Base-by-base conservation (phyloP, 2,329 filamentous ascomycete genomes). In the Aspergillus sp. region DNA sequence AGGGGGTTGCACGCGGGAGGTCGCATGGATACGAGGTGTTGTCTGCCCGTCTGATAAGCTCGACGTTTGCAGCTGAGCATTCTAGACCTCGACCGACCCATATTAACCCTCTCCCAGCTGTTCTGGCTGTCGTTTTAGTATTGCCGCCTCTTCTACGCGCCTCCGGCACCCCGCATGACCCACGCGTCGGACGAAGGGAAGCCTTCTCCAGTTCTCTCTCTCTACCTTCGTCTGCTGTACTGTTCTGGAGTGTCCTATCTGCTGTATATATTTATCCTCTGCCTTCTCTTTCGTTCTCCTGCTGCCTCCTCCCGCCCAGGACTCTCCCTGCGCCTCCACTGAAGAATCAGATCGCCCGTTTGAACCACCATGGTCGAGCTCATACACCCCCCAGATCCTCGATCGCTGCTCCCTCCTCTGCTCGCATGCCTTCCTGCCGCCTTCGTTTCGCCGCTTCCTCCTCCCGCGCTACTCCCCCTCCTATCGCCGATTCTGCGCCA, bases 401-500 rank as follows among this genome's bases (percentile, higher is more conserved):
- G 69, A 41, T 61, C 67, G 25, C 61, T 80, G 10, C 67, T 80
- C 13, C 75, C 73, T 37, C 75, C 76, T 22, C 61, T 80, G 5
- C 69, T 80, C 30, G 76, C 76, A 27, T 80, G 74, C 53, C 64
- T 80, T 3, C 72, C 75, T 5, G 72, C 72, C 13, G 72, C 75
- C 11, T 76, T 71, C 49, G 67, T 70, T 32, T 74, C 76, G 22
- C 67, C 68, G 33, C 65, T 66, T 39, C 73, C 75, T 20, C 75
- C 76, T 3, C 74, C 75, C 30, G 72, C 70, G 16, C 60, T 80
- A 8, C 63, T 79, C 2, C 71, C 73, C 20, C 65, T 79, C 2
- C 64, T 80, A 12, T 74, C 75, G 7, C 76, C 76, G 6, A 74
- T 79, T 27, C 66, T 80, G 3, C 72, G 75, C 37, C 76, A 80